A percentile compares a stretch with the other conserved stretches of the same genome.
Conservation (phyloP, 768 basidiomycete species). For the Termitomyces eurrhizus region DNA sequence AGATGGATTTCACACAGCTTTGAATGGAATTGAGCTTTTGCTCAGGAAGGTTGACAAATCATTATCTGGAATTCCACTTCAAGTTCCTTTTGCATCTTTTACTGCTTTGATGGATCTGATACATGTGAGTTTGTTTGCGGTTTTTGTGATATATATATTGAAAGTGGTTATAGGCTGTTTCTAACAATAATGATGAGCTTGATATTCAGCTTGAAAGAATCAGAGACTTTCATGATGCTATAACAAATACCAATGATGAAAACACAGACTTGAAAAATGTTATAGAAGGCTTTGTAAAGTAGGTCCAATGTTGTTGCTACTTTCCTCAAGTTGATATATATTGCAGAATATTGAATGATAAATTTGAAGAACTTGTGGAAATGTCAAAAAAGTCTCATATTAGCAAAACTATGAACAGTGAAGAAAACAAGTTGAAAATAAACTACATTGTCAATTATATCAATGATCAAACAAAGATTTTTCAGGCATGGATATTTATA, state of each 20-base stretch:
- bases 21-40: not conserved
- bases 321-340: not conserved
- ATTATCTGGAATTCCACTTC: not conserved
- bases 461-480: slow-evolving; percentile 10
- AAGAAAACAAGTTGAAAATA: slow-evolving; percentile 9
- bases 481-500: slow-evolving; percentile 8
- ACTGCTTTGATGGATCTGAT: not conserved
- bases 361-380: not conserved
- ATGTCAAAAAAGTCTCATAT: not conserved
- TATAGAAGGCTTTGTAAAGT: not conserved
- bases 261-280: not conserved
- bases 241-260: not conserved
- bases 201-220: not conserved
- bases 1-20: not conserved
- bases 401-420: slow-evolving; percentile 9
- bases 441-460: not conserved
- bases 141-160: not conserved
- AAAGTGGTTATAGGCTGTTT: not conserved
- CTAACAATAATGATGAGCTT: not conserved
- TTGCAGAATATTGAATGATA: not conserved
- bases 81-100: not conserved
- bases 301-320: not conserved
- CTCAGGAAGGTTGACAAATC: not conserved
- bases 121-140: not conserved
- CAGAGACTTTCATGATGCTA: not conserved